A percentile compares a stretch with the other conserved stretches of the same genome.
phyloP scores from a whole-genome alignment of 2,329 filamentous ascomycete genomes.

The Acrocalymma vagum region DNA sequence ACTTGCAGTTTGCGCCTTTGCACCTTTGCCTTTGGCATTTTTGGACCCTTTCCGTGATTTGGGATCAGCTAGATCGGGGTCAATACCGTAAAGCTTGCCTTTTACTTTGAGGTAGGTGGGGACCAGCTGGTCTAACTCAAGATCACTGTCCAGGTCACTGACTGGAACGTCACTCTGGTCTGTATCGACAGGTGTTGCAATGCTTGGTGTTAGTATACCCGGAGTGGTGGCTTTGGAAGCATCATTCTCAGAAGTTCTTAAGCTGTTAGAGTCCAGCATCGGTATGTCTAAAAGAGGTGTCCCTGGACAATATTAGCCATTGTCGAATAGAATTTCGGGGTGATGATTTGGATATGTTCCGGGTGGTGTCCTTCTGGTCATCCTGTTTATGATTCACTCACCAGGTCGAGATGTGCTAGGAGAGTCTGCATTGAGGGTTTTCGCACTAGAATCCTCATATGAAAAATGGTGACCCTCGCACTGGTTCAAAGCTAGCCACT shows the following conservation, averaged over 20 bases:
- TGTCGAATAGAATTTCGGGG: slow-evolving; percentile 4
- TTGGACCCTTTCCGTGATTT: slow-evolving; percentile 41
- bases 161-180: slow-evolving; percentile 47
- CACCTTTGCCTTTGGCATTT: slow-evolving; percentile 25
- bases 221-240: slow-evolving; percentile 1
- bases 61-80: slow-evolving; percentile 66
- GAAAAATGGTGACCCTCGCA: slow-evolving; percentile 72
- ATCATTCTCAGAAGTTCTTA: not conserved
- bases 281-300: not conserved
- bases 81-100: slow-evolving; percentile 57
- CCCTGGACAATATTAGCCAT: too few species aligned
- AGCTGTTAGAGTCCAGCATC: not conserved
- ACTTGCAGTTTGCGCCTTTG: slow-evolving; percentile 22
- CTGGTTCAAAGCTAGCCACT: slow-evolving; percentile 88
- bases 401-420: slow-evolving; percentile 35
- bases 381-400: slow-evolving; percentile 18
- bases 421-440: slow-evolving; percentile 22
- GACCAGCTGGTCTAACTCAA: slow-evolving; percentile 62
- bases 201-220: slow-evolving; percentile 2
- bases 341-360: slow-evolving; percentile 18
- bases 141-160: slow-evolving; percentile 60
- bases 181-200: slow-evolving; percentile 11
- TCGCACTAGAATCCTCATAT: slow-evolving; percentile 62
- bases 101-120: slow-evolving; percentile 81
- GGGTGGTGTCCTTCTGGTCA: not conserved